Percentiles rank a stretch among this genome's conserved stretches.
Evolutionary conservation across 1,139 yeast genomes (phyloP).

Genomic region (Debaryomyces subglobosus): DNA sequence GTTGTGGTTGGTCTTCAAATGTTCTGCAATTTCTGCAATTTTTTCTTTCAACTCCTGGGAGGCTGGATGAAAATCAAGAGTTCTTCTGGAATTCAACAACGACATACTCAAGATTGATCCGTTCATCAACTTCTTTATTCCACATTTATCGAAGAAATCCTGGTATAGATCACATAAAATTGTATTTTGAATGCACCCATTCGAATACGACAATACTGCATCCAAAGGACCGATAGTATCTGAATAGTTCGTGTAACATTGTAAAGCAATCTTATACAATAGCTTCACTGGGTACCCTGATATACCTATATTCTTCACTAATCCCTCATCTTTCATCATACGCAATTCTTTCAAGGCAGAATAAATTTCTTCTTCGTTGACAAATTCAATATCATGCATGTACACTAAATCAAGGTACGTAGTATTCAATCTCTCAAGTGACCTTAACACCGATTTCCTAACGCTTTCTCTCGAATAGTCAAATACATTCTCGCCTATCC

Average conservation of each 20-base stretch:
- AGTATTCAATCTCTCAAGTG: constrained; percentile 67
- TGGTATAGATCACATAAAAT: constrained; percentile 51
- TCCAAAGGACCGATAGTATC: constrained; percentile 59
- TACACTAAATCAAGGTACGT: constrained; percentile 76
- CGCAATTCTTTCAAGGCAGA: constrained; percentile 67
- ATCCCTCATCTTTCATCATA: constrained; percentile 63
- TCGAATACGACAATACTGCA: constrained; percentile 75
- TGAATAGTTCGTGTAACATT: constrained; percentile 25
- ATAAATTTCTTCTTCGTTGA: constrained; percentile 52
- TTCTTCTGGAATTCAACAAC: constrained; percentile 63
- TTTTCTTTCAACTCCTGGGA: constrained; percentile 54
- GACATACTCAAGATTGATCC: constrained; percentile 94
- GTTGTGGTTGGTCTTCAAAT: constrained; percentile 38
- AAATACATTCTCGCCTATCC: constrained; percentile 67
- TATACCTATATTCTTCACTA: constrained; percentile 68
- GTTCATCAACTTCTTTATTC: constrained; percentile 61
- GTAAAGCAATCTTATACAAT: constrained; percentile 51
- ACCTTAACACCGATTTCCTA: constrained; percentile 63
- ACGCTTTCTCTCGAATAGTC: constrained; percentile 71
- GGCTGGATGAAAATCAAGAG: constrained; percentile 85
- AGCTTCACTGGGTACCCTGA: constrained; percentile 87
- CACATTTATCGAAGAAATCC: constrained; percentile 54
- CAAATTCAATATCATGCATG: constrained; percentile 90
- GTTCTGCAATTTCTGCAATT: constrained; percentile 57
- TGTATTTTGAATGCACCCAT: constrained; percentile 84